Percentiles rank a stretch among this genome's conserved stretches.
These are phyloP conservation scores for Ogataea henricii DNA, from an alignment of 805 yeast genomes.

Conservation along the genomic window DNA sequence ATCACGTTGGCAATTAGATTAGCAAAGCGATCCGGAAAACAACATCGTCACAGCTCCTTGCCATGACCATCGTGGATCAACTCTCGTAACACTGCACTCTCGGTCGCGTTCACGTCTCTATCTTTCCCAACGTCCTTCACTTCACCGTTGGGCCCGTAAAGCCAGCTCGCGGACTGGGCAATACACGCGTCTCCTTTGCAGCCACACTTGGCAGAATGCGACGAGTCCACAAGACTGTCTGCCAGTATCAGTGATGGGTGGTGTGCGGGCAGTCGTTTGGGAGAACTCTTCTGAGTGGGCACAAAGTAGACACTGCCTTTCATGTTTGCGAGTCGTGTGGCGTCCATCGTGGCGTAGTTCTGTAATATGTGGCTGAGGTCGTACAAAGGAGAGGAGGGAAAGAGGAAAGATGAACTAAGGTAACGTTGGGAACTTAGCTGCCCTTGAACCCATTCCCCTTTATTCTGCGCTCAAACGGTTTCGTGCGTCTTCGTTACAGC, in stretches of 20 bases:
- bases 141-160: conserved; percentile 39
- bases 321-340: conserved; percentile 32
- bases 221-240: conserved; percentile 32
- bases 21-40: neutral
- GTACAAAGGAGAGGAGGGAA: neutral
- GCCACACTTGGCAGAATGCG: conserved; percentile 35
- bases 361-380: neutral
- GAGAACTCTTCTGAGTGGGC: conserved; percentile 18
- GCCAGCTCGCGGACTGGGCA: conserved; percentile 37
- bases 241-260: conserved; percentile 39
- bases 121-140: conserved; percentile 23
- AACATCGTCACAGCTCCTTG: conserved; percentile 5
- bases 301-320: conserved; percentile 38
- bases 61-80: conserved; percentile 25
- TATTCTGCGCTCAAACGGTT: neutral
- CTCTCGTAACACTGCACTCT: conserved; percentile 32
- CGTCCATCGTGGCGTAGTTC: conserved; percentile 31
- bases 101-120: conserved; percentile 31
- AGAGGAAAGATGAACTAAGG: no score
- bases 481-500: neutral
- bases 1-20: no score
- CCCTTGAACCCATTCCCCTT: no score
- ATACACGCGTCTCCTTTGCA: conserved; percentile 38
- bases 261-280: conserved; percentile 33
- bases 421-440: no score